phyloP scores from a whole-genome alignment of 371 early-diverging fungal species.

The Ordospora pajunii region DNA sequence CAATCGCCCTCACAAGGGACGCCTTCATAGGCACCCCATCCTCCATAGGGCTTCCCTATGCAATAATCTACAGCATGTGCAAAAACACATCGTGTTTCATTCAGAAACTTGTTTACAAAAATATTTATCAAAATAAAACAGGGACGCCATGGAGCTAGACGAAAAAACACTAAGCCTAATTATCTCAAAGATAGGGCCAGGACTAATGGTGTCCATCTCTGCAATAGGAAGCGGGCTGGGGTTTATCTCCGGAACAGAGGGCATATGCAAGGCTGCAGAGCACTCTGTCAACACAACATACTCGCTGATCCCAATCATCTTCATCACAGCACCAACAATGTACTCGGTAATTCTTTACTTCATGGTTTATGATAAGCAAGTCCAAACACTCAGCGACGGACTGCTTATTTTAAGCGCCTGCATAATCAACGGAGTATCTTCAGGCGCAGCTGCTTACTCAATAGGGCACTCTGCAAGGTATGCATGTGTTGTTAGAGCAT shows the following conservation, averaged over 20 bases:
- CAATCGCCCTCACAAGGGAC: background rate
- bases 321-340: constrained; percentile 57
- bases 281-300: constrained; percentile 45
- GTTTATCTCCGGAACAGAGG: constrained; percentile 45
- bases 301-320: constrained; percentile 56
- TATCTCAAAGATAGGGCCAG: constrained; percentile 11
- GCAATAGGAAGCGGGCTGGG: constrained; percentile 57
- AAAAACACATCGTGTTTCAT: background rate
- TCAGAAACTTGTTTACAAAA: constrained; percentile 13
- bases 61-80: background rate
- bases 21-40: background rate
- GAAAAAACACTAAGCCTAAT: constrained; percentile 9
- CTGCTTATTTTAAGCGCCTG: constrained; percentile 49
- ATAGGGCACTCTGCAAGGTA: constrained; percentile 54
- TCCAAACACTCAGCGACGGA: constrained; percentile 22
- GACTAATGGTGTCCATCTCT: constrained; percentile 46
- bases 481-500: constrained; percentile 56
- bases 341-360: constrained; percentile 57
- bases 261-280: constrained; percentile 58
- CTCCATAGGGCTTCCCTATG: background rate
- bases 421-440: constrained; percentile 51
- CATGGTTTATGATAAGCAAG: constrained; percentile 16
- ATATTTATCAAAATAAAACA: constrained; percentile 26
- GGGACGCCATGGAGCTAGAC: constrained; percentile 10
- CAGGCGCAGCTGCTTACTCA: constrained; percentile 49